Evolutionary conservation across 352 stramenopile genomes (phyloP).

Genomic region (Phytophthora pinifolia): DNA sequence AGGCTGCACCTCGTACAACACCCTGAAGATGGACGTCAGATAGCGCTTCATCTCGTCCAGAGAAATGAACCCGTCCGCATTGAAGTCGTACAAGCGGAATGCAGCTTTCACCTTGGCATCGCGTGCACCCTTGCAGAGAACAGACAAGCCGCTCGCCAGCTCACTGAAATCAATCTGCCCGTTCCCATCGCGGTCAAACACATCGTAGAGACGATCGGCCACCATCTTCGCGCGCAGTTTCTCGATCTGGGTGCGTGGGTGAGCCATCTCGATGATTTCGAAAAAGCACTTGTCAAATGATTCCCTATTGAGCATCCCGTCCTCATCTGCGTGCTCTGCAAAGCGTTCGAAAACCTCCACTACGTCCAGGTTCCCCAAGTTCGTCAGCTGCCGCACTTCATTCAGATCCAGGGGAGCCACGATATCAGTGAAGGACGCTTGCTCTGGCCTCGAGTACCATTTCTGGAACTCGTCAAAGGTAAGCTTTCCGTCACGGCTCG

Average conservation of each 20-base stretch:
- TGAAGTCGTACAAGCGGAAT: slow-evolving; percentile 87
- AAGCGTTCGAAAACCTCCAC: slow-evolving; percentile 88
- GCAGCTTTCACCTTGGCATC: slow-evolving; percentile 85
- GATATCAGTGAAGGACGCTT: slow-evolving; percentile 71
- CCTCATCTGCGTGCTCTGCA: slow-evolving; percentile 62
- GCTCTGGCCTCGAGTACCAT: slow-evolving; percentile 77
- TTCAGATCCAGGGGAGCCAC: slow-evolving; percentile 73
- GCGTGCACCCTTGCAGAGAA: slow-evolving; percentile 78
- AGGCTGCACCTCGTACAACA: slow-evolving; percentile 84
- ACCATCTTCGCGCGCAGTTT: slow-evolving; percentile 70
- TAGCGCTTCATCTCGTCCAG: slow-evolving; percentile 88
- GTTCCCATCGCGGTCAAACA: slow-evolving; percentile 81
- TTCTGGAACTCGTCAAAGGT: slow-evolving; percentile 85
- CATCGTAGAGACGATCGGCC: slow-evolving; percentile 71
- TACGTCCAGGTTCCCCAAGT: slow-evolving; percentile 79
- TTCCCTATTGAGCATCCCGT: slow-evolving; percentile 59
- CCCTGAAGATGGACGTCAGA: slow-evolving; percentile 85
- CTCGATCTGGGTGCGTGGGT: slow-evolving; percentile 63
- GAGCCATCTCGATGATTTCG: slow-evolving; percentile 68
- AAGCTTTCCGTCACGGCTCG: slow-evolving; percentile 84
- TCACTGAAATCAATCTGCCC: slow-evolving; percentile 87
- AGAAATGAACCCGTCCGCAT: slow-evolving; percentile 84
- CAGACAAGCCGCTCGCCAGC: slow-evolving; percentile 77
- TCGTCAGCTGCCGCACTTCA: slow-evolving; percentile 83
- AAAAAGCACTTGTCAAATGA: slow-evolving; percentile 78